Base-by-base conservation (phyloP, 2,329 filamentous ascomycete species). In the Alternaria viburni region DNA sequence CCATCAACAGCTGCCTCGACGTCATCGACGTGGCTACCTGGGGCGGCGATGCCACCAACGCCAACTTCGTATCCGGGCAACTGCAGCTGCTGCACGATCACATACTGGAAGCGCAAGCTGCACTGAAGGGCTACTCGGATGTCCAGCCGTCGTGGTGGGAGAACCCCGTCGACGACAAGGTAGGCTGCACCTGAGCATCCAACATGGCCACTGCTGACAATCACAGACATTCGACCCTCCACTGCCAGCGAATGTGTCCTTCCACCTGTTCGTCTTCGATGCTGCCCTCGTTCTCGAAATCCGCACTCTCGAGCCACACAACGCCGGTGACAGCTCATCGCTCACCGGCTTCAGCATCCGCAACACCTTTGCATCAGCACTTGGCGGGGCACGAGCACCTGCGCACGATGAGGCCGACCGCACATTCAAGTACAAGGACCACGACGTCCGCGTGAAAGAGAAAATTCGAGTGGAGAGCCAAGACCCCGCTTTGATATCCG, bases 391-490 rank as follows among this genome's bases (percentile, higher is more conserved):
- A 1, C 77, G 79, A 61, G 70, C 76, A 4, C 82, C 80, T 12
- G 70, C 73, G 7, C 83, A 86, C 67, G 83, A 85, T 55, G 95
- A 98, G 80, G 89, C 90, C 67, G 91, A 95, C 64, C 86, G 89
- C 41, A 83, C 91, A 0, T 97, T 97, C 78, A 84, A 83, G 5
- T 97, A 87, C 80, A 73, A 82, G 13, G 87, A 87, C 5, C 86
- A 89, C 59, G 89, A 96, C 65, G 93, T 97, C 3, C 90, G 89
- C 67, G 95, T 98, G 49, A 89, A 90, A 69, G 95, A 97, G 78
- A 97, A 97, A 82, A 88, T 97, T 5, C 86, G 91, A 44, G 90
- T 97, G 2, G 94, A 97, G 79, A 95, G 89, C 73, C 92, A 93
- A 59, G 94, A 98, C 78, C 95, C 95, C 1, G 94, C 89, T 71